These are phyloP conservation scores for Starmerella powellii DNA, from an alignment of 805 yeast species.

Conservation along the genomic window DNA sequence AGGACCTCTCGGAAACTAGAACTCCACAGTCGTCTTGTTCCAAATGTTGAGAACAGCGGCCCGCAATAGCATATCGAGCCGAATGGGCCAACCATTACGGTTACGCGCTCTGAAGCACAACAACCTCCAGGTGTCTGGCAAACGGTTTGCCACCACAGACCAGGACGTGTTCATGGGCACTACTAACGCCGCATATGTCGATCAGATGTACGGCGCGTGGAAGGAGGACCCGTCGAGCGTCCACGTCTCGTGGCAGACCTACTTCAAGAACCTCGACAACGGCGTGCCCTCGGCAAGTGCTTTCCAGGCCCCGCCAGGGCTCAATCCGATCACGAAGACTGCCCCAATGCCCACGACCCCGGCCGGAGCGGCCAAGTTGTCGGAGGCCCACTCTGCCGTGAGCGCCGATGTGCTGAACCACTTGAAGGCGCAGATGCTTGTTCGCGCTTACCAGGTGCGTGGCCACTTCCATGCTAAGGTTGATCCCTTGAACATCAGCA, in stretches of 20 bases:
- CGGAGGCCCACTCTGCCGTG: constrained; percentile 36
- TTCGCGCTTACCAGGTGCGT: constrained; percentile 96
- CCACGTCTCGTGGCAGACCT: constrained; percentile 90
- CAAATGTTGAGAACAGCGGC: constrained; percentile 14
- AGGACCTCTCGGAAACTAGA: no score
- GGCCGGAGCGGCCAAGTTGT: constrained; percentile 29
- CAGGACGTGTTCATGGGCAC: constrained; percentile 70
- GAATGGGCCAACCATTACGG: constrained; percentile 1
- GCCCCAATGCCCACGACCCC: constrained; percentile 52
- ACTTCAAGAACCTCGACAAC: constrained; percentile 79
- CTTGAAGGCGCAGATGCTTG: constrained; percentile 88
- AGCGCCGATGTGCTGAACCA: constrained; percentile 38
- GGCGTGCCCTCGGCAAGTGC: constrained; percentile 60
- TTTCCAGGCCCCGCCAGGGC: constrained; percentile 80
- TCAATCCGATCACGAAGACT: constrained; percentile 8
- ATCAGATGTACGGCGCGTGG: constrained; percentile 97
- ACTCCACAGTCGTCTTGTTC: no score
- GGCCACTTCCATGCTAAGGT: constrained; percentile 93
- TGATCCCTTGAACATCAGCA: constrained; percentile 88
- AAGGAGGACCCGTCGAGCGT: constrained; percentile 77
- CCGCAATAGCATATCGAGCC: constrained; percentile 10
- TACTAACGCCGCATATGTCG: constrained; percentile 81
- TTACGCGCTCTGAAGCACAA: neutral
- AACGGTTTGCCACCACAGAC: constrained; percentile 20
- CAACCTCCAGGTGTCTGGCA: neutral